Percentiles rank a stretch among this genome's conserved stretches.
phyloP scores from a whole-genome alignment of 164 flowering plant genomes.

The Berberis vulgaris region DNA sequence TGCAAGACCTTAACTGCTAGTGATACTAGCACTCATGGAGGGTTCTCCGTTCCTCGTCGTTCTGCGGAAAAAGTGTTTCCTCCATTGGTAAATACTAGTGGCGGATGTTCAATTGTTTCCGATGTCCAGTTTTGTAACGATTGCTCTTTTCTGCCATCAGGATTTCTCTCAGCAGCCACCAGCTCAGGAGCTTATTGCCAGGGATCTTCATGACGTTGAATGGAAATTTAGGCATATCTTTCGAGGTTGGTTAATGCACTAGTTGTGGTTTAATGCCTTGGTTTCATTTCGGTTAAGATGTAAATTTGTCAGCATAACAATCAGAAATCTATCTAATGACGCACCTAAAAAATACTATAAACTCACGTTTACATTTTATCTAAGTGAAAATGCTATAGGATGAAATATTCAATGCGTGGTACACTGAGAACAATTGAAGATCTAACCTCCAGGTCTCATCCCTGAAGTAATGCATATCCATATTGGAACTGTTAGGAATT shows the following conservation, averaged over 20 bases:
- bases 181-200: constrained; percentile 79
- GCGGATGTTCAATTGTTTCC: background rate
- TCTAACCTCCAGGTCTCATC: no score
- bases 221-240: constrained; percentile 93
- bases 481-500: no score
- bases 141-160: constrained; percentile 23
- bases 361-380: no score
- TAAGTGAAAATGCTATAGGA: no score
- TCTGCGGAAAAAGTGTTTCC: constrained; percentile 95
- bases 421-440: no score
- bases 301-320: no score
- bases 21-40: constrained; percentile 92
- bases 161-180: constrained; percentile 92
- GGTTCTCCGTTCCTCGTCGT: constrained; percentile 92
- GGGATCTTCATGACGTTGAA: constrained; percentile 86
- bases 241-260: constrained; percentile 39
- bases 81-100: constrained; percentile 47
- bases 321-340: no score
- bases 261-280: no score
- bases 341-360: no score
- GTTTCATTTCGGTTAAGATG: no score
- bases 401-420: no score
- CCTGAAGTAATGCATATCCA: no score
- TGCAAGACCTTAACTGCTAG: constrained; percentile 90
- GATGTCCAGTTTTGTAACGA: constrained; percentile 1